Percentiles rank a stretch among this genome's conserved stretches.
Conservation (phyloP, 73 alveolate species). For the Paramecium octaurelia region DNA sequence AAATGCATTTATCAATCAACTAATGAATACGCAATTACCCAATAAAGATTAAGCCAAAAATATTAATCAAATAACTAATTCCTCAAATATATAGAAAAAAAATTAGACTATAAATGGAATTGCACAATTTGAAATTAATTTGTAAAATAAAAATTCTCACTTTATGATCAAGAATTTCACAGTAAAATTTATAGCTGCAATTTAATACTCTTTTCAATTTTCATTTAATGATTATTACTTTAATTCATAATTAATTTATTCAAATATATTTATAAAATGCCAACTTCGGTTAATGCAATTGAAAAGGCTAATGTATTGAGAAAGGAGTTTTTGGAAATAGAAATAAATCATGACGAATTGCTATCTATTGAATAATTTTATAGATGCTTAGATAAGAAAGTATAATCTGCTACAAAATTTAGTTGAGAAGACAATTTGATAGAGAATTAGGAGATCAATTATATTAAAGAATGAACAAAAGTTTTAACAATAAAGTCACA, state of each 20-base stretch:
- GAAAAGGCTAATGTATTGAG: slow-evolving; percentile 27
- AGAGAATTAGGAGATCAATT: slow-evolving; percentile 31
- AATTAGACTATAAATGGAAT: too few relatives aligned
- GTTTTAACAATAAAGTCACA: neutral
- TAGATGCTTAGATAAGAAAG: slow-evolving; percentile 16
- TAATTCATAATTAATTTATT: neutral
- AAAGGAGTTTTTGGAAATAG: slow-evolving; percentile 24
- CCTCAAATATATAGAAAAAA: too few relatives aligned
- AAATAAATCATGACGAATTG: slow-evolving; percentile 29
- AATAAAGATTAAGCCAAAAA: too few relatives aligned
- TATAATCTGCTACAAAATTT: neutral
- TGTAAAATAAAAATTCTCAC: too few relatives aligned
- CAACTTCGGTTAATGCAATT: slow-evolving; percentile 2
- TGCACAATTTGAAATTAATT: too few relatives aligned
- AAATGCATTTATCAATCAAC: too few relatives aligned
- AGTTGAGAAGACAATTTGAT: slow-evolving; percentile 14
- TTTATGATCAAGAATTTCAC: too few relatives aligned
- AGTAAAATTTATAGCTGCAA: too few relatives aligned
- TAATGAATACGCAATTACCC: neutral
- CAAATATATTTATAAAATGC: neutral
- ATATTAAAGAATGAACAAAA: slow-evolving; percentile 2
- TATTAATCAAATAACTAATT: too few relatives aligned
- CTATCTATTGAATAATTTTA: neutral
- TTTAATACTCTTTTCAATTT: neutral
- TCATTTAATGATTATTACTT: neutral